Base-by-base conservation (phyloP, 352 stramenopile species). In the Phytophthora hibernalis region DNA sequence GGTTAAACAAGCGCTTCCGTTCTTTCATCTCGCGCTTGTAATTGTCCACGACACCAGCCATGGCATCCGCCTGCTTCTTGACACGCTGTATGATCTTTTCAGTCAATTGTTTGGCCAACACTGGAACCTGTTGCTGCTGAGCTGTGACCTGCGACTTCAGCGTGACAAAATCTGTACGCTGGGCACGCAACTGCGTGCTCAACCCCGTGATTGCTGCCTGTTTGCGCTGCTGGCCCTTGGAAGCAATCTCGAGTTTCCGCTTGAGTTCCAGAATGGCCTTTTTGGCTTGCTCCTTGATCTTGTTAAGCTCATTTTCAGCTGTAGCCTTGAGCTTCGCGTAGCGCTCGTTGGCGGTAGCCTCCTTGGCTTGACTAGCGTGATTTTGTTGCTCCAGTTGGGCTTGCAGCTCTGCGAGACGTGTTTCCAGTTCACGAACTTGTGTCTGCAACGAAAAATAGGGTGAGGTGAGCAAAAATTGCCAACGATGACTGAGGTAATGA, bases 1-100 rank as follows among this genome's bases (percentile, higher is more conserved):
- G 84, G 55, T 97, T 97, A 55, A 99, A 97, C 43, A 99, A 74
- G 31, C 97, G 89, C 58, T 96, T 96, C 38, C 88, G 85, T 69
- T 95, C 86, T 52, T 94, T 94, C 56, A 96, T 84, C 60, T 96
- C 88, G 30, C 89, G 85, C 52, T 94, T 91, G 77, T 96, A 96
- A 62, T 95, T 96, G 44, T 96, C 89, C 24, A 96, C 86, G 13
- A 96, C 84, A 20, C 85, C 89, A 12, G 85, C 79, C 83, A 96
- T 92, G 10, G 85, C 88, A 47, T 92, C 85, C 4, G 83, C 71
- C 45, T 96, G 88, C 45, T 87, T 85, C 53, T 90, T 72, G 9
- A 95, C 68, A 10, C 88, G 86, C 42, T 89, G 73, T 7, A 78
- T 76, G 52, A 95, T 85, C 54, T 91, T 92, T 11, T 87, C 82